Evolutionary conservation across 2,329 filamentous ascomycete genomes (phyloP), one percentile per base, ranked within the genome.

Genomic region (Fusarium sublunatum): DNA sequence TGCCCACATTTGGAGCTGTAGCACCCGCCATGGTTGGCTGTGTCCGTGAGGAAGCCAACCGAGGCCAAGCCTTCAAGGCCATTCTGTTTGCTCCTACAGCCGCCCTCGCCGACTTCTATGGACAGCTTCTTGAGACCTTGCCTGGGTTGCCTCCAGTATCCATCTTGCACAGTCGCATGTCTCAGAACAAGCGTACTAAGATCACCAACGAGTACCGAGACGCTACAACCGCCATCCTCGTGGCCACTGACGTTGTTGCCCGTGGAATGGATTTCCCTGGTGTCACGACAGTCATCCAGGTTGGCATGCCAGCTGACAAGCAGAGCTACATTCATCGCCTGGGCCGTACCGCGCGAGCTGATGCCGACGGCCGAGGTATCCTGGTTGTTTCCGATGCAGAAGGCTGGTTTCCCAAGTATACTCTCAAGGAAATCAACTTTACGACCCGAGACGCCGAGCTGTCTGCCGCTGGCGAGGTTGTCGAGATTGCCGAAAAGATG

Each of bases 81-180:
- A 93, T 96, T 66, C 79, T 94, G 32, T 96, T 94, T 77, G 90
- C 90, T 64, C 89, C 89, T 50, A 86, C 85, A 0, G 83, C 84
- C 4, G 79, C 78, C 3, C 77, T 81, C 2, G 83, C 82, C 5
- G 82, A 81, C 36, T 80, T 86, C 43, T 83, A 86, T 69, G 77
- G 79, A 22, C 71, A 79, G 12, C 53, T 86, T 19, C 77, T 86
- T 4, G 73, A 72, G 25, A 61, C 68, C 19, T 66, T 79, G 19
- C 68, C 76, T 3, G 78, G 76, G 10, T 65, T 83, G 32, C 78
- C 83, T 0, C 71, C 76, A 4, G 77, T 82, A 8, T 78, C 75
- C 25, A 75, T 78, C 11, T 77, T 86, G 38, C 83, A 85, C 71
- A 80, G 82, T 22, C 81, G 83, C 46, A 80, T 85, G 72, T 71